Conservation (phyloP, 1,139 yeast species). For the Sugiyamaella japonica region DNA sequence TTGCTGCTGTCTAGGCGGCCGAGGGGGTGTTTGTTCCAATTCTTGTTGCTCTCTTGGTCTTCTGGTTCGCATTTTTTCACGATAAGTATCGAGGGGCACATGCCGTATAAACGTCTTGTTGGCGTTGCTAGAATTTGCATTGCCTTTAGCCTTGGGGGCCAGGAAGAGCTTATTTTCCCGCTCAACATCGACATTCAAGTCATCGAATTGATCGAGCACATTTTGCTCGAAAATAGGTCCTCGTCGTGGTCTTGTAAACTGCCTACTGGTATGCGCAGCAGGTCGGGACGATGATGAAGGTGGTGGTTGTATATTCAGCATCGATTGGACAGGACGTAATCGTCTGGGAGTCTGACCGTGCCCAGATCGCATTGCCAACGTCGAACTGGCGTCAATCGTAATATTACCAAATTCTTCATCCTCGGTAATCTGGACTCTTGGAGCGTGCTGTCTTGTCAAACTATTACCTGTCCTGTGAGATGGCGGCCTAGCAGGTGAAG, state of each 20-base stretch:
- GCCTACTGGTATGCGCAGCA: not conserved
- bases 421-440: conserved; percentile 1
- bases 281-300: too few species aligned
- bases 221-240: conserved; percentile 30
- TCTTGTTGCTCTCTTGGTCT: not conserved
- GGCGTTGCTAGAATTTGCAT: not conserved
- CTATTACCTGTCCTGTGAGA: not conserved
- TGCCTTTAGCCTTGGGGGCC: conserved; percentile 10
- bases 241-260: conserved; percentile 9
- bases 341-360: conserved; percentile 12
- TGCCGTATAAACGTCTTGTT: not conserved
- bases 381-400: conserved; percentile 12
- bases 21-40: too few species aligned
- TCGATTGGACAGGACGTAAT: conserved; percentile 30
- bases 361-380: conserved; percentile 1
- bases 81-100: conserved; percentile 8
- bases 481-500: conserved; percentile 5
- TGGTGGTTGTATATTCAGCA: conserved; percentile 22
- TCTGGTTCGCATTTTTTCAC: conserved; percentile 9
- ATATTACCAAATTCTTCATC: conserved; percentile 14
- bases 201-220: conserved; percentile 39
- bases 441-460: not conserved
- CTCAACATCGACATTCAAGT: conserved; percentile 28
- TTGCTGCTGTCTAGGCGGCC: not conserved
- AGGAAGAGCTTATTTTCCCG: conserved; percentile 12